phyloP scores from a whole-genome alignment of 345 rosid species.

The Citrus australasica region DNA sequence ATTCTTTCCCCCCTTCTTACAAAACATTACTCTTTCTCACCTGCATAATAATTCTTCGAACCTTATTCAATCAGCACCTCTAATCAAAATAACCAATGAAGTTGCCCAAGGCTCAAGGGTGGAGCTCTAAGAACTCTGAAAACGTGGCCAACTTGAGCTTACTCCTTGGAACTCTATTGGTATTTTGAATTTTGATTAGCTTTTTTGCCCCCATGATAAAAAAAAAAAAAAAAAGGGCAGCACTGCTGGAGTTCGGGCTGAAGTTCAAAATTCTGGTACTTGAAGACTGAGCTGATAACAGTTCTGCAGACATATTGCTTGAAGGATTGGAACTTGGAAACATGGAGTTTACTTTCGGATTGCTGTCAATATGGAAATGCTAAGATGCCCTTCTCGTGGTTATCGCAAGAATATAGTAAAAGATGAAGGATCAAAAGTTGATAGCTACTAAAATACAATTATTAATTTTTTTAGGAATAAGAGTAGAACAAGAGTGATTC shows the following conservation, averaged over 20 bases:
- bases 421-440: too few relatives aligned
- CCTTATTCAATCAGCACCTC: not conserved
- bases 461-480: too few relatives aligned
- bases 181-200: not conserved
- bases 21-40: too few relatives aligned
- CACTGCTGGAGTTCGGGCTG: too few relatives aligned
- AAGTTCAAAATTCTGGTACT: not conserved
- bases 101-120: not conserved
- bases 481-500: too few relatives aligned
- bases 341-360: not conserved
- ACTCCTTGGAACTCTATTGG: not conserved
- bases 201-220: too few relatives aligned
- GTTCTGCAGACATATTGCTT: not conserved
- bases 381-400: too few relatives aligned
- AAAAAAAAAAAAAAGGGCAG: too few relatives aligned
- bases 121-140: too few relatives aligned
- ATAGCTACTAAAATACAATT: too few relatives aligned
- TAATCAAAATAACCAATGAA: not conserved
- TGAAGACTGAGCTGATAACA: not conserved
- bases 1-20: fast-evolving
- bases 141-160: not conserved
- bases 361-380: not conserved
- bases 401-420: too few relatives aligned
- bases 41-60: too few relatives aligned
- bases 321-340: not conserved